A percentile compares a stretch with the other conserved stretches of the same genome.
phyloP scores from a whole-genome alignment of 2,329 filamentous ascomycete species.

The Ceratocystis albifundus region DNA sequence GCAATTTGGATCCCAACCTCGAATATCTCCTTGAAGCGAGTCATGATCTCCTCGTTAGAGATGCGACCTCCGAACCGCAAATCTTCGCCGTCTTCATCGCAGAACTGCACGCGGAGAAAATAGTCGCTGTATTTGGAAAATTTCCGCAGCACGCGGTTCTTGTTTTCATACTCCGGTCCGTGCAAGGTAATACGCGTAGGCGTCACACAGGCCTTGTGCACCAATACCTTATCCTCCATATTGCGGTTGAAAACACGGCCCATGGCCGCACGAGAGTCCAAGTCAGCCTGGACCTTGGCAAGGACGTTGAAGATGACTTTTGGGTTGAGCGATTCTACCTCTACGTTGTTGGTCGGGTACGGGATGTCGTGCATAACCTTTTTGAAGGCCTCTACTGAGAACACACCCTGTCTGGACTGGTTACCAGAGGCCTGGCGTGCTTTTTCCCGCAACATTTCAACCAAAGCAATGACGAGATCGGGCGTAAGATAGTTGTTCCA shows the following conservation, averaged over 20 bases:
- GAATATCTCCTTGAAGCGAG: constrained; percentile 51
- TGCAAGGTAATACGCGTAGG: constrained; percentile 46
- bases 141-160: constrained; percentile 59
- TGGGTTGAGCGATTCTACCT: constrained; percentile 35
- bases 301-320: constrained; percentile 34
- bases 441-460: constrained; percentile 33
- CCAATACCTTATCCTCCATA: constrained; percentile 17
- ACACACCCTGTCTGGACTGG: constrained; percentile 27
- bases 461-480: constrained; percentile 36
- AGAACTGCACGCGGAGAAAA: constrained; percentile 61
- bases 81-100: constrained; percentile 59
- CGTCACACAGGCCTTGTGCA: constrained; percentile 39
- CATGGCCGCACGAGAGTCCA: constrained; percentile 25
- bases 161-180: constrained; percentile 54
- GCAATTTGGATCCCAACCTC: constrained; percentile 50
- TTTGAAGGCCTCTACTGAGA: constrained; percentile 45
- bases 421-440: constrained; percentile 23
- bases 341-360: constrained; percentile 41
- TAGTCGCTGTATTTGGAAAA: constrained; percentile 47
- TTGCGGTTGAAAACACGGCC: constrained; percentile 23
- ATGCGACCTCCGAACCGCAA: constrained; percentile 39
- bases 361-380: constrained; percentile 42
- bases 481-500: constrained; percentile 53
- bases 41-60: constrained; percentile 39
- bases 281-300: constrained; percentile 33